Evolutionary conservation across 257 asterid species (phyloP).

Genomic region (Dorcoceras hygrometricum): DNA sequence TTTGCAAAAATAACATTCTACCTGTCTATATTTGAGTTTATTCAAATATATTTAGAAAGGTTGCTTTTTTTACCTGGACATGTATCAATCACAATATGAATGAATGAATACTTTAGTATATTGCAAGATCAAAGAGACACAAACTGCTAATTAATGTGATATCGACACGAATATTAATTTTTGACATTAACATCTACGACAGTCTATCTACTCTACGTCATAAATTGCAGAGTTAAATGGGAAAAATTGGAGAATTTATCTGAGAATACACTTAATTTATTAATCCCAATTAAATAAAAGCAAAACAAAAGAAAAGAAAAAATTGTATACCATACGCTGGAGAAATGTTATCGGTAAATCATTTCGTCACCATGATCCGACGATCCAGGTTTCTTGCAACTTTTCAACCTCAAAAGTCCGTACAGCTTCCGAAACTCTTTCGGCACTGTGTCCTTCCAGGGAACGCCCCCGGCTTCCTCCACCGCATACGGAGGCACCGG

Average conservation of each 20-base stretch:
- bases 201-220: background rate
- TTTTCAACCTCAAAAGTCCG: slow-evolving; percentile 54
- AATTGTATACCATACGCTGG: background rate
- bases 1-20: no score
- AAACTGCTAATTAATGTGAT: no score
- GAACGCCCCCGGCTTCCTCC: slow-evolving; percentile 44
- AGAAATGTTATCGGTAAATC: slow-evolving; percentile 39
- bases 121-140: no score
- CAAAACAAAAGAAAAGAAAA: background rate
- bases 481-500: slow-evolving; percentile 32
- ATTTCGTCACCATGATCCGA: slow-evolving; percentile 39
- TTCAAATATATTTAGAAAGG: no score
- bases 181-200: no score
- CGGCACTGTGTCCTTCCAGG: slow-evolving; percentile 56
- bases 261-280: background rate
- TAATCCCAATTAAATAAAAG: background rate
- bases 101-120: no score
- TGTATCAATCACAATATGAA: no score
- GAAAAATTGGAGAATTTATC: background rate
- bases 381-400: slow-evolving; percentile 50
- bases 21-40: no score
- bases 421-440: slow-evolving; percentile 61
- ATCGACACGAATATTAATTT: no score
- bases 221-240: background rate
- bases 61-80: no score